phyloP scores from a whole-genome alignment of 768 basidiomycete species.

The Hirschioporus abietinus region DNA sequence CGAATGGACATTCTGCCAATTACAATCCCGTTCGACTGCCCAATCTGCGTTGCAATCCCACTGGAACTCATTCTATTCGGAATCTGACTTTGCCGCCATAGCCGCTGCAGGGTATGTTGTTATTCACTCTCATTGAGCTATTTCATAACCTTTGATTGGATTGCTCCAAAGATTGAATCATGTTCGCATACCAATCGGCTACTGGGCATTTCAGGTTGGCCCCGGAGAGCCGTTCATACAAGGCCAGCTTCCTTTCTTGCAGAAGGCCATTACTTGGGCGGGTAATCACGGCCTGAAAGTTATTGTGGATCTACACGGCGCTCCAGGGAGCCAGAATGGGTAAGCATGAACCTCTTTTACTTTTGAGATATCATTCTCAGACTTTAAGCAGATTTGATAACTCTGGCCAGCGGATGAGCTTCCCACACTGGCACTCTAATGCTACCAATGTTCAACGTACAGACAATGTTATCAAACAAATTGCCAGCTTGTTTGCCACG shows the following conservation, averaged over 20 bases:
- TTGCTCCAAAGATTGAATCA: slow-evolving; percentile 60
- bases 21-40: slow-evolving; percentile 48
- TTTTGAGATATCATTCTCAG: not conserved
- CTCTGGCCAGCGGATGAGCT: slow-evolving; percentile 59
- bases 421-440: slow-evolving; percentile 66
- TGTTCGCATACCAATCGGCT: slow-evolving; percentile 81
- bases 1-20: slow-evolving; percentile 74
- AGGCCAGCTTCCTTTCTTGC: slow-evolving; percentile 68
- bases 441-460: slow-evolving; percentile 64
- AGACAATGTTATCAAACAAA: slow-evolving; percentile 53
- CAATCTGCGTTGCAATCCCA: slow-evolving; percentile 50
- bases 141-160: slow-evolving; percentile 9
- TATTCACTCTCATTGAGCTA: slow-evolving; percentile 13
- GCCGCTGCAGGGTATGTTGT: slow-evolving; percentile 62
- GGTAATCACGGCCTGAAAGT: slow-evolving; percentile 65
- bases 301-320: slow-evolving; percentile 76
- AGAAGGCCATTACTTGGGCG: slow-evolving; percentile 69
- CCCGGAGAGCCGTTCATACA: slow-evolving; percentile 74
- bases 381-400: slow-evolving; percentile 61
- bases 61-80: slow-evolving; percentile 55
- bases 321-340: slow-evolving; percentile 84
- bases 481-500: slow-evolving; percentile 55
- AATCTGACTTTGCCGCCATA: slow-evolving; percentile 71
- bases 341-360: slow-evolving; percentile 23
- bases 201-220: slow-evolving; percentile 83